These are phyloP conservation scores for Coemansia javaensis DNA, from an alignment of 192 early-diverging fungal species.

Conservation along the genomic window DNA sequence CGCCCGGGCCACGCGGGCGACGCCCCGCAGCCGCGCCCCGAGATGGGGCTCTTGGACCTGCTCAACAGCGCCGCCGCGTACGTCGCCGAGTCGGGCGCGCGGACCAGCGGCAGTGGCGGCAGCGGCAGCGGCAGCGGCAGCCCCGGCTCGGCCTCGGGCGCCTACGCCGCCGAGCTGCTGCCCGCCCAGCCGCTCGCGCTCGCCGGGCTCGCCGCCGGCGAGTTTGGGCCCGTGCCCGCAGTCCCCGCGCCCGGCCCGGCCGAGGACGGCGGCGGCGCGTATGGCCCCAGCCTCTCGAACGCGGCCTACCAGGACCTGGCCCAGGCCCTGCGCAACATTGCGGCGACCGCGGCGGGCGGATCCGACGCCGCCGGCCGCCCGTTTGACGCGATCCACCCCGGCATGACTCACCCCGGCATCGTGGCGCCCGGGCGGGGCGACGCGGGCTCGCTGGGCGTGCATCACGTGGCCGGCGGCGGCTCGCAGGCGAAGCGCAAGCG, in stretches of 20 bases:
- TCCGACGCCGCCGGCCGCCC: too few species aligned
- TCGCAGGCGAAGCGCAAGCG: constrained; percentile 17
- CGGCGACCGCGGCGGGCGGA: constrained; percentile 20
- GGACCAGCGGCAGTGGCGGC: not conserved
- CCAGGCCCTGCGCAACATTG: constrained; percentile 43
- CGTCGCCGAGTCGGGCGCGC: constrained; percentile 33
- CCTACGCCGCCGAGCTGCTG: constrained; percentile 28
- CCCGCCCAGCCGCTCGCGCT: constrained; percentile 14
- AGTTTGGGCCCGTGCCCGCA: constrained; percentile 6
- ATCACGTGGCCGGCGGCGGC: not conserved
- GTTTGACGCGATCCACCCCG: too few species aligned
- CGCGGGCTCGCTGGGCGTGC: not conserved
- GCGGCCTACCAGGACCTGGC: constrained; percentile 38
- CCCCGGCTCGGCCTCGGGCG: too few species aligned
- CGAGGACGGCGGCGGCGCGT: constrained; percentile 8
- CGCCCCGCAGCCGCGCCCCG: constrained; percentile 17
- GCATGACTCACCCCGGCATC: constrained; percentile 16
- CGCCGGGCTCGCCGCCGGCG: constrained; percentile 18
- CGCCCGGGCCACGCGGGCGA: constrained; percentile 38
- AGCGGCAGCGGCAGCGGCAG: constrained; percentile 6
- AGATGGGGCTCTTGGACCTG: constrained; percentile 43
- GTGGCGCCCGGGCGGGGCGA: constrained; percentile 9
- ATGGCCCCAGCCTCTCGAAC: constrained; percentile 18
- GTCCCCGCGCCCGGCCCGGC: not conserved
- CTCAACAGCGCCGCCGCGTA: constrained; percentile 44